Evolutionary conservation across 345 rosid species (phyloP), one percentile per base, ranked within the genome.

Genomic region (Eucalyptus paniculata): DNA sequence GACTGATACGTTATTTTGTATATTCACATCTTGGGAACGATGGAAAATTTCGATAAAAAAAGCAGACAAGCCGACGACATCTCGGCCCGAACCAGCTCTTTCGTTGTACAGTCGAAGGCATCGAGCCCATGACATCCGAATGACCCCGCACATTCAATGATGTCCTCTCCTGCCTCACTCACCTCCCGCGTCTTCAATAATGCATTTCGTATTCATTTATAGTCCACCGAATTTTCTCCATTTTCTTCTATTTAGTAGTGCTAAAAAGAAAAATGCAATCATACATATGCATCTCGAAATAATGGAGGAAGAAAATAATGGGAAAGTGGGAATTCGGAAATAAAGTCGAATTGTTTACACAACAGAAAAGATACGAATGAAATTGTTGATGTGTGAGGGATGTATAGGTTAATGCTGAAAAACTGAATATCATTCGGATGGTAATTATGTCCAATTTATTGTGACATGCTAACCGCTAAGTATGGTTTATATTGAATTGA

Each of bases 351-450:
- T 10, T 10, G 13, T 34, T 72, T 18, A 21, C 26, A 1, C 24
- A 5, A 5, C 6, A 37, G 0, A 72, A 72, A 6, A 10, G 45
- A 72, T 72, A 6, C 2, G 2, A 9, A 72, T 5, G 44, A 34
- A 34, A 10, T 18, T 34, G 24, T 69, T 6, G 82, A 34, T 18
- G 26, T 9, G 44, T 2, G 17, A 28, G 34, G 17, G 8, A 62
- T 13, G 8, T 12, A 62, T 30, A 34, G 5, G 82, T 72, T 3
- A 37, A 72, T 0, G 0, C 3, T 2, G 23, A 18, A 19, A 5
- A 34, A 19, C 0, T 18, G 1, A 19, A 72, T 37, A 10, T 34
- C 2, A 9, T 32, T 69, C 2, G 44, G 24, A 69, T 34, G 1
- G 44, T 2, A 69, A 18, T 69, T 34, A 9, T 32, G 81, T 18